A percentile compares a stretch with the other conserved stretches of the same genome.
phyloP scores from a whole-genome alignment of 768 basidiomycete species.

The Calocera cornea region DNA sequence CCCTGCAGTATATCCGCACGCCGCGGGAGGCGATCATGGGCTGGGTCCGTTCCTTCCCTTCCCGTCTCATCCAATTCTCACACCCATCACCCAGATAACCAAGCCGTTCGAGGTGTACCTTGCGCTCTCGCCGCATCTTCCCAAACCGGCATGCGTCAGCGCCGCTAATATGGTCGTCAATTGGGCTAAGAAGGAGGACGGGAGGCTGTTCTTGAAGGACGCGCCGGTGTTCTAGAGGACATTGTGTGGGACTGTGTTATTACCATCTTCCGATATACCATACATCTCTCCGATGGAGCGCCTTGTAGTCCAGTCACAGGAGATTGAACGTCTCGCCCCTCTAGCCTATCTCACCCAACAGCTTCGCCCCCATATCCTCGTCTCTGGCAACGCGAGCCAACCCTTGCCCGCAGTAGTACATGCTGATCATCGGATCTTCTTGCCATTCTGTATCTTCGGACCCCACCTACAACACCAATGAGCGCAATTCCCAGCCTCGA shows the following conservation, averaged over 20 bases:
- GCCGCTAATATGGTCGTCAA: constrained; percentile 79
- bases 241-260: neutral
- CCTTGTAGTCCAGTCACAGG: neutral
- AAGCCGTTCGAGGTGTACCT: constrained; percentile 88
- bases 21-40: constrained; percentile 82
- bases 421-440: constrained; percentile 42
- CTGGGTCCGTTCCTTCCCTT: constrained; percentile 55
- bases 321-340: too few relatives aligned
- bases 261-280: neutral
- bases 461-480: constrained; percentile 55
- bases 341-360: too few relatives aligned
- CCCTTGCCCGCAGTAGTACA: too few relatives aligned
- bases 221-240: constrained; percentile 66
- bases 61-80: constrained; percentile 9
- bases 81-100: constrained; percentile 53
- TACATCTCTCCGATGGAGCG: neutral
- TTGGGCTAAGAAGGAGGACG: constrained; percentile 88
- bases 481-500: too few relatives aligned
- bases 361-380: too few relatives aligned
- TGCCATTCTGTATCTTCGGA: constrained; percentile 59
- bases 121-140: constrained; percentile 57
- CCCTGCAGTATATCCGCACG: constrained; percentile 76
- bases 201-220: constrained; percentile 64
- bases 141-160: constrained; percentile 75
- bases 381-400: too few relatives aligned